phyloP scores from a whole-genome alignment of 1,139 yeast species.

The Hansenula lynferdii region DNA sequence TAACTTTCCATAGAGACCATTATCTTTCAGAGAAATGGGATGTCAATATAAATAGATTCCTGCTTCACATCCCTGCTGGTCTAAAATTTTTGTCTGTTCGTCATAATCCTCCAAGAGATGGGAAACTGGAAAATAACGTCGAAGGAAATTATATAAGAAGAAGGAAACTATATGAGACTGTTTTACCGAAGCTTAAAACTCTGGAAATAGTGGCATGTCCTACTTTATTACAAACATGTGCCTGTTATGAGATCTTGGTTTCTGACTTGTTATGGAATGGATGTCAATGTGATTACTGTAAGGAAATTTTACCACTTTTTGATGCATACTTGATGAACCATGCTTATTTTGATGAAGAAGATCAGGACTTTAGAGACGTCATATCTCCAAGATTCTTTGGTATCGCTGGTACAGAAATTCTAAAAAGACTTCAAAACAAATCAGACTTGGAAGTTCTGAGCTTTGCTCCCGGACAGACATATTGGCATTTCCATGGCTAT shows the following conservation, averaged over 20 bases:
- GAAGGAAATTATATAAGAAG: constrained; percentile 70
- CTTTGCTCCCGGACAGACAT: constrained; percentile 23
- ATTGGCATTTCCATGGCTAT: constrained; percentile 37
- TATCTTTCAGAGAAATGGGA: constrained; percentile 54
- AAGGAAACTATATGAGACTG: constrained; percentile 40
- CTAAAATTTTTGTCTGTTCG: constrained; percentile 39
- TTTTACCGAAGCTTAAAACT: constrained; percentile 41
- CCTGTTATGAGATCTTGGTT: constrained; percentile 66
- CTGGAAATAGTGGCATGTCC: constrained; percentile 48
- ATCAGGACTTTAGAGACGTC: constrained; percentile 50
- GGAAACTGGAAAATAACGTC: constrained; percentile 48
- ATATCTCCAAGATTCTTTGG: constrained; percentile 54
- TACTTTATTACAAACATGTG: constrained; percentile 49
- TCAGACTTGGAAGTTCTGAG: constrained; percentile 22
- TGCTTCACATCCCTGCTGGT: constrained; percentile 32
- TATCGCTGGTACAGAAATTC: constrained; percentile 41
- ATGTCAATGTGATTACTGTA: constrained; percentile 58
- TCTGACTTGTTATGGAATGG: constrained; percentile 75
- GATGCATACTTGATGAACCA: constrained; percentile 62
- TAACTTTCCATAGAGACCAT: constrained; percentile 41
- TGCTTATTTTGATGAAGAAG: constrained; percentile 44
- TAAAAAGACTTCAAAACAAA: constrained; percentile 24
- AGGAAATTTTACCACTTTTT: constrained; percentile 38
- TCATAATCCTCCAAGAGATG: constrained; percentile 49
- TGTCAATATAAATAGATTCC: constrained; percentile 39